Percentiles rank a stretch among this genome's conserved stretches.
Conservation (phyloP, 2,329 filamentous ascomycete genomes). For the Alternaria alternata region DNA sequence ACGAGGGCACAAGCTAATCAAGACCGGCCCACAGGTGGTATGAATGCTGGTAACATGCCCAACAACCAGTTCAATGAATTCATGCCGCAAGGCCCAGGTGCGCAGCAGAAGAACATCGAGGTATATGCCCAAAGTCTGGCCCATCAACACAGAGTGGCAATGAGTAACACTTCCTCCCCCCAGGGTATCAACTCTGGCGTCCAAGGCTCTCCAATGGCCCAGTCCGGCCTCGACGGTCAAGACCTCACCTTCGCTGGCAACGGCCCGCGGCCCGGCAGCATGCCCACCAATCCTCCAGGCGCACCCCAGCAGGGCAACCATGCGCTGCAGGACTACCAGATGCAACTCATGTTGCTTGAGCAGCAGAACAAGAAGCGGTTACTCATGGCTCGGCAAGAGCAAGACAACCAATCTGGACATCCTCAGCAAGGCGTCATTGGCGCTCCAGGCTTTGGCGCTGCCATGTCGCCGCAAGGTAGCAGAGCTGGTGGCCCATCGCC, state of each 20-base stretch:
- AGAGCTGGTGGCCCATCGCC: conserved; percentile 77
- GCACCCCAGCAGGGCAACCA: conserved; percentile 72
- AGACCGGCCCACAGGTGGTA: conserved; percentile 72
- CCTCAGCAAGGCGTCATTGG: conserved; percentile 58
- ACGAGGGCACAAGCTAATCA: conserved; percentile 58
- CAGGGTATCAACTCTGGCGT: conserved; percentile 75
- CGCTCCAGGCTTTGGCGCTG: conserved; percentile 66
- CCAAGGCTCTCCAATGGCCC: conserved; percentile 85
- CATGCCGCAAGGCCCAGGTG: conserved; percentile 61
- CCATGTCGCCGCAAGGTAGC: conserved; percentile 73
- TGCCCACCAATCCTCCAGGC: conserved; percentile 67
- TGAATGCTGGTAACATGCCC: conserved; percentile 77
- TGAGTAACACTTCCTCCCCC: conserved; percentile 82
- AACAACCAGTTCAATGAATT: conserved; percentile 77
- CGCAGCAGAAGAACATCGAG: conserved; percentile 84
- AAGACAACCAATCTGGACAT: conserved; percentile 70
- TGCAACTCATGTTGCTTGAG: conserved; percentile 86
- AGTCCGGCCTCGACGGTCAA: conserved; percentile 56
- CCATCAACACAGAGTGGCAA: conserved; percentile 81
- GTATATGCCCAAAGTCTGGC: conserved; percentile 86
- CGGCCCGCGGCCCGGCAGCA: conserved; percentile 48
- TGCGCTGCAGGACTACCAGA: conserved; percentile 85
- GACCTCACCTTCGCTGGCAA: conserved; percentile 48
- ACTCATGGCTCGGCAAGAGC: conserved; percentile 82
- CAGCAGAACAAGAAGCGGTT: conserved; percentile 88